Evolutionary conservation across 2,329 filamentous ascomycete species (phyloP), one percentile per base, ranked within the genome.

Genomic region (Cladophialophora chaetospira): DNA sequence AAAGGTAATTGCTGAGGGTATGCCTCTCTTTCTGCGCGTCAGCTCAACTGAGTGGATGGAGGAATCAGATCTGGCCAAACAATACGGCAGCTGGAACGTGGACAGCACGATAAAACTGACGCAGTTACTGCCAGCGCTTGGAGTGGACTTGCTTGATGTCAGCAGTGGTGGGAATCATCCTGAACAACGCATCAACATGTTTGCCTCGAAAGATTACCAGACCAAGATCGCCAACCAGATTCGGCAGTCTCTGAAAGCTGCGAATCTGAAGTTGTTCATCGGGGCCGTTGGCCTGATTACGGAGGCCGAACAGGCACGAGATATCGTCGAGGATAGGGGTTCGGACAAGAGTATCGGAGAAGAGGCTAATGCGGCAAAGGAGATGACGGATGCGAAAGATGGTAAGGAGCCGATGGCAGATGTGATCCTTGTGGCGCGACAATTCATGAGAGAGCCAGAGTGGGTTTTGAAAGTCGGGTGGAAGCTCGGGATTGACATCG

Each of bases 141-240:
- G 92, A 23, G 81, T 97, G 38, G 92, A 97, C 70, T 77, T 96
- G 11, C 79, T 96, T 28, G 92, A 97, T 70, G 84, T 96, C 57
- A 91, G 87, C 65, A 86, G 85, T 1, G 90, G 86, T 29, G 92
- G 89, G 31, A 79, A 79, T 54, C 72, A 77, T 58, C 69, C 67
- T 1, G 58, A 67, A n/a, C 77, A 80, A 62, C 68, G 69, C 6
- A 75, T 81, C 64, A 68, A 76, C 42, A 58, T 58, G 53, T 66
- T 64, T 43, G 66, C 70, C 38, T 72, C 73, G 62, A 72, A 70
- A n/a, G 76, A 79, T 53, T 82, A 81, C 60, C 78, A 82, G 61
- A 75, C 72, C 5, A 73, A 75, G 40, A 75, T 82, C 33, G 79
- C 79, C 0, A 70, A 71, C 0, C 71, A 73, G 23, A 75, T 82